Evolutionary conservation across 2,329 filamentous ascomycete species (phyloP), one percentile per base, ranked within the genome.

Genomic region (Ceratocystis huliohia): DNA sequence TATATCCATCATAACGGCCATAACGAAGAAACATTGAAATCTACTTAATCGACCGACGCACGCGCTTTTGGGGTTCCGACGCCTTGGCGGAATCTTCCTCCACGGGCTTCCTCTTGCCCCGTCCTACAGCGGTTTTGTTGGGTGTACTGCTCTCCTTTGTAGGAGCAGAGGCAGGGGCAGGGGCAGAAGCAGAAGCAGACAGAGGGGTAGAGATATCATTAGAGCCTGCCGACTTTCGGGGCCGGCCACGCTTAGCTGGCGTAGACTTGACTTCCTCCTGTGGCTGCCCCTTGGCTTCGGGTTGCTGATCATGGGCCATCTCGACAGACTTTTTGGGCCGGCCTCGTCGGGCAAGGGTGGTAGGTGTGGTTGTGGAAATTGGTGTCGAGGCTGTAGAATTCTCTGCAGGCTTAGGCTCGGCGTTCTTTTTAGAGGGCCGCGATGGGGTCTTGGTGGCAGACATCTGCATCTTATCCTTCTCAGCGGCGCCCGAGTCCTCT

Each of bases 331-430:
- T 73, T 70, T 74, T 77, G 25, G 64, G 64, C 37, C 64, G 56
- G 20, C 64, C 64, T 61, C 64, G 59, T 69, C 75, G 76, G 28
- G 74, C 70, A 65, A 73, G 70, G 5, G 74, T 72, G 67, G 76
- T 70, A 13, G 8, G 74, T 72, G 20, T 41, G 37, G 10, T 41
- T 41, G 37, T 41, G 37, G 37, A 41, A 15, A 41, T 41, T 13
- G 37, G 37, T 13, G 37, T 41, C 8, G 37, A 41, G 37, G 10
- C 10, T 15, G 10, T 41, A 41, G 37, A 41, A 15, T 74, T 71
- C 3, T 72, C 73, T 5, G 74, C 75, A 10, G 75, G 74, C 4
- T 72, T 72, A 5, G 17, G 41, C n/a, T 57, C 50, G 1, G 63
- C 10, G 5, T 44, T 37, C 5, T 45, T 20, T 25, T 50, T 59